Evolutionary conservation across 75 land plant genomes (phyloP).

Genomic region (Ceratopteris richardii): DNA sequence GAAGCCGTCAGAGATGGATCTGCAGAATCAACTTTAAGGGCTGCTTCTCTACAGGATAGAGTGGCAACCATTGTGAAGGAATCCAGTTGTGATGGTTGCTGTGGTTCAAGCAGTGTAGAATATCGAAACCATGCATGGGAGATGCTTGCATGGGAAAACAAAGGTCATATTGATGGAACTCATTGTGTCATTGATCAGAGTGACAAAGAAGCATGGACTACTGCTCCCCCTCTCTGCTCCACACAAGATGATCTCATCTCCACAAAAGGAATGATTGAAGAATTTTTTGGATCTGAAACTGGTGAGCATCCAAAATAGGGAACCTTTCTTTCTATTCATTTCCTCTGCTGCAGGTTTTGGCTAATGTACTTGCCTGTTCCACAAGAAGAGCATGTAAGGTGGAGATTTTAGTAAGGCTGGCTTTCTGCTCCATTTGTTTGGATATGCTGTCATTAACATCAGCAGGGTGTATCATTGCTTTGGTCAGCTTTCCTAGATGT

Average conservation of each 20-base stretch:
- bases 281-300: slow-evolving; percentile 49
- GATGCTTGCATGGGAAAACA: not conserved
- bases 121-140: not conserved
- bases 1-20: slow-evolving; percentile 7
- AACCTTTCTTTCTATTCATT: too few relatives aligned
- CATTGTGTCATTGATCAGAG: slow-evolving; percentile 15
- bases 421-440: too few relatives aligned
- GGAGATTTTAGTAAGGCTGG: too few relatives aligned
- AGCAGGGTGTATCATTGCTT: too few relatives aligned
- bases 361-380: too few relatives aligned
- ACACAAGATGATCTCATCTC: slow-evolving; percentile 44
- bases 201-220: slow-evolving; percentile 38
- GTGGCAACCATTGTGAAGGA: not conserved
- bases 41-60: slow-evolving; percentile 1
- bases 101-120: not conserved
- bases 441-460: too few relatives aligned
- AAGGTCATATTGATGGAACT: slow-evolving; percentile 2
- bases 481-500: too few relatives aligned
- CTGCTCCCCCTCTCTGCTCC: slow-evolving; percentile 10
- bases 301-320: slow-evolving; percentile 6
- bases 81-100: not conserved
- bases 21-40: not conserved
- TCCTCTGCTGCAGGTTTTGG: too few relatives aligned
- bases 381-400: too few relatives aligned
- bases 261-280: slow-evolving; percentile 54